Evolutionary conservation across 164 flowering plant species (phyloP).

Genomic region (Buxus sempervirens): DNA sequence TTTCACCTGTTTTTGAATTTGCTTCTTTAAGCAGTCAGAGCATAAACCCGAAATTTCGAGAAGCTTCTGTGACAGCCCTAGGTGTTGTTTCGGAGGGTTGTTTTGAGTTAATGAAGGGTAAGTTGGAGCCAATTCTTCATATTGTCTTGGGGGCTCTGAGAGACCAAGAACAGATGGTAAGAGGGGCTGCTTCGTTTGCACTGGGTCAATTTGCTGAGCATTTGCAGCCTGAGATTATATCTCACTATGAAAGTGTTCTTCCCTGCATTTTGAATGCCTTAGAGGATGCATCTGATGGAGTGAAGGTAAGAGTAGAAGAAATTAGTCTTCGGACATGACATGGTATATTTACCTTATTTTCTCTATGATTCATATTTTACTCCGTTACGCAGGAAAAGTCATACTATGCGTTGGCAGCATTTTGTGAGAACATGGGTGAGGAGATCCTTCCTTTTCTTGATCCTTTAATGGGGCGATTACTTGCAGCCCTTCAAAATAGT

Average conservation of each 20-base stretch:
- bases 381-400: constrained; percentile 73
- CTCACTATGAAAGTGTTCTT: constrained; percentile 82
- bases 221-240: constrained; percentile 87
- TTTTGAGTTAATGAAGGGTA: constrained; percentile 69
- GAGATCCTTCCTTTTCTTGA: constrained; percentile 90
- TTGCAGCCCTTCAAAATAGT: constrained; percentile 78
- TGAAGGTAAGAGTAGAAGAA: constrained; percentile 52
- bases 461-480: constrained; percentile 81
- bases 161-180: constrained; percentile 89
- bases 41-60: constrained; percentile 73
- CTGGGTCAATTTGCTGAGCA: constrained; percentile 95
- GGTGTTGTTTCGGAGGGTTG: constrained; percentile 96
- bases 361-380: not conserved
- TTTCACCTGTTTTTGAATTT: constrained; percentile 81
- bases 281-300: constrained; percentile 86
- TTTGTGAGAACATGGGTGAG: constrained; percentile 97
- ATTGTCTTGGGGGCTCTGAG: constrained; percentile 75
- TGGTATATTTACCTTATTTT: not conserved
- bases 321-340: not conserved
- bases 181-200: constrained; percentile 98
- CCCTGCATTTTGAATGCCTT: constrained; percentile 81
- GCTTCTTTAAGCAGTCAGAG: constrained; percentile 72
- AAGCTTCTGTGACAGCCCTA: constrained; percentile 85
- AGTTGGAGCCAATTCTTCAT: constrained; percentile 71
- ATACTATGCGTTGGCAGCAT: constrained; percentile 96